These are phyloP conservation scores for Globisporangium lucens DNA, from an alignment of 352 stramenopile species.

Conservation along the genomic window DNA sequence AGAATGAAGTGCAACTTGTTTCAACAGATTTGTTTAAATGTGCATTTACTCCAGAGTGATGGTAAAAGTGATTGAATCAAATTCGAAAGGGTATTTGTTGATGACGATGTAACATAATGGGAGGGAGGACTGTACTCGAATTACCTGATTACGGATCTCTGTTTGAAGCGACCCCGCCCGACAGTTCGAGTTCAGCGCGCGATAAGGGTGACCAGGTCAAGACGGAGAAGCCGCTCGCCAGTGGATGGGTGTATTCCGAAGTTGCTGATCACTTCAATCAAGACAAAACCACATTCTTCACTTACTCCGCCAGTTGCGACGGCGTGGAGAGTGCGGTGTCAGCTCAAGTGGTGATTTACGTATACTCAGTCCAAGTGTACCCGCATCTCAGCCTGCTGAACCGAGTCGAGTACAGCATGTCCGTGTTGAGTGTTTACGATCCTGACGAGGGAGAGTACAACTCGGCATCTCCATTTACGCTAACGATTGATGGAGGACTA, in stretches of 20 bases:
- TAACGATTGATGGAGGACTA: conserved; percentile 14
- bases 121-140: too few species aligned
- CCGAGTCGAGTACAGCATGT: conserved; percentile 23
- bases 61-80: too few species aligned
- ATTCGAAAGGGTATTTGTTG: too few species aligned
- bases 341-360: conserved; percentile 2
- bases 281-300: conserved; percentile 13
- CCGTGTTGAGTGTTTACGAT: conserved; percentile 20
- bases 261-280: conserved; percentile 5
- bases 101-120: too few species aligned
- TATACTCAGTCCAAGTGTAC: conserved; percentile 12
- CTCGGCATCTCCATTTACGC: conserved; percentile 19
- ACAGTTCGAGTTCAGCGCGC: neutral
- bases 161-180: neutral
- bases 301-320: conserved; percentile 10
- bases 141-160: conserved; percentile 14
- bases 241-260: conserved; percentile 13
- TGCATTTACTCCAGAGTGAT: too few species aligned
- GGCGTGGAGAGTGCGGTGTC: conserved; percentile 1
- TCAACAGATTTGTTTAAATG: too few species aligned
- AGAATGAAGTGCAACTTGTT: too few species aligned
- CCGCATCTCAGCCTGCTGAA: conserved; percentile 24
- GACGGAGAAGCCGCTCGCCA: neutral
- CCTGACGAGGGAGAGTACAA: conserved; percentile 37
- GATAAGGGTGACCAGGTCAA: neutral